A percentile compares a stretch with the other conserved stretches of the same genome.
Conservation (phyloP, 1,284 basidiomycete species). For the Farysia itapuensis region DNA sequence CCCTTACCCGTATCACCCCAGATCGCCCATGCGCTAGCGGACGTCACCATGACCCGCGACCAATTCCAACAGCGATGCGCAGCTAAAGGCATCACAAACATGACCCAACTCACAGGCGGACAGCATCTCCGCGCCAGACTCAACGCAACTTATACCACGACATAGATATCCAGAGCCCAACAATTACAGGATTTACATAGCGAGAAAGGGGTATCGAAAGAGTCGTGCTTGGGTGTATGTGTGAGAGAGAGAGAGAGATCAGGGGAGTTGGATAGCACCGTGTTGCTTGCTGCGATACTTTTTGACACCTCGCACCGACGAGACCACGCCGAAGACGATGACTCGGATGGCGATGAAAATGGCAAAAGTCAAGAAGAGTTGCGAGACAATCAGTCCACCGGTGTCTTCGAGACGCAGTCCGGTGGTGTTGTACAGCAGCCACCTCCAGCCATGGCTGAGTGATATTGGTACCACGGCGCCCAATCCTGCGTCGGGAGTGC, state of each 20-base stretch:
- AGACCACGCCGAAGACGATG: slow-evolving; percentile 1
- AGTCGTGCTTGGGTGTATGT: too few relatives aligned
- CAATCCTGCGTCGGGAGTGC: slow-evolving; percentile 23
- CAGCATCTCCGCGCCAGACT: slow-evolving; percentile 35
- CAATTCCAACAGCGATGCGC: slow-evolving; percentile 14
- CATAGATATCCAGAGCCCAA: too few relatives aligned
- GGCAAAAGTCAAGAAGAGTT: slow-evolving; percentile 8
- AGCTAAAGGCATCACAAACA: slow-evolving; percentile 28
- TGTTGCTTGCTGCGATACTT: not conserved
- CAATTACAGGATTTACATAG: too few relatives aligned
- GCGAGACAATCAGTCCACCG: slow-evolving; percentile 17
- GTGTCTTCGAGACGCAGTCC: slow-evolving; percentile 31
- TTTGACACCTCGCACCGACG: not conserved
- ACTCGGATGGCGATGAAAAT: slow-evolving; percentile 10
- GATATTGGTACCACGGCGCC: slow-evolving; percentile 8
- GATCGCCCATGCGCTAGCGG: slow-evolving; percentile 5
- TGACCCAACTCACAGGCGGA: slow-evolving; percentile 28
- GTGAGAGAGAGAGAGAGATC: too few relatives aligned
- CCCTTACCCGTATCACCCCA: slow-evolving; percentile 12
- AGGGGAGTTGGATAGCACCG: not conserved
- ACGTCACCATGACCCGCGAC: slow-evolving; percentile 10
- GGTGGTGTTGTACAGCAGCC: slow-evolving; percentile 29
- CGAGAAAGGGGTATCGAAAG: too few relatives aligned
- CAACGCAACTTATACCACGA: slow-evolving; percentile 13
- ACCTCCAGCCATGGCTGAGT: slow-evolving; percentile 26